phyloP scores from a whole-genome alignment of 805 yeast genomes.

The Yarrowia phangngaensis region DNA sequence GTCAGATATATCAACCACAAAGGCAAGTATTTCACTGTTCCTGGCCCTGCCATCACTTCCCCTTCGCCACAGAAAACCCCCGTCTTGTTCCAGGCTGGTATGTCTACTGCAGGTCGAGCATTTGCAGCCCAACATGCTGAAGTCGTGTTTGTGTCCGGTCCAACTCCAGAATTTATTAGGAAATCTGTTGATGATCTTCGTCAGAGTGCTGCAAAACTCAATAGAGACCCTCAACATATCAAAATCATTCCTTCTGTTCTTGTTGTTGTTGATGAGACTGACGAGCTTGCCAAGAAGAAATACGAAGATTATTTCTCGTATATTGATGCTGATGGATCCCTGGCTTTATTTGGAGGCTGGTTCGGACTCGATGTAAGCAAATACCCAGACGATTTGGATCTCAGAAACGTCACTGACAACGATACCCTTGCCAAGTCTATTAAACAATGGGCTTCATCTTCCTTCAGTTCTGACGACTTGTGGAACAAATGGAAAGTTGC shows the following conservation, averaged over 20 bases:
- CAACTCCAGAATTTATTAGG: slow-evolving; percentile 39
- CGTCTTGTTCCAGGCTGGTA: slow-evolving; percentile 46
- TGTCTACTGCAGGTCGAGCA: slow-evolving; percentile 44
- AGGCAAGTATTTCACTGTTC: slow-evolving; percentile 45
- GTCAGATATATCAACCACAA: slow-evolving; percentile 45
- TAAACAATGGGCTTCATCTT: slow-evolving; percentile 39
- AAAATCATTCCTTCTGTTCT: slow-evolving; percentile 43
- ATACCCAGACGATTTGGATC: slow-evolving; percentile 39
- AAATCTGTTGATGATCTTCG: slow-evolving; percentile 39
- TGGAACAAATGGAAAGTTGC: slow-evolving; percentile 38
- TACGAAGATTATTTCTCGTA: slow-evolving; percentile 39
- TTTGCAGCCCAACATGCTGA: slow-evolving; percentile 47
- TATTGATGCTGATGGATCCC: slow-evolving; percentile 45
- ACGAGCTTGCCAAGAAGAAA: slow-evolving; percentile 44
- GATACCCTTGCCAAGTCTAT: slow-evolving; percentile 41
- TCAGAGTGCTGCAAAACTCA: slow-evolving; percentile 38
- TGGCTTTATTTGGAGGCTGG: slow-evolving; percentile 44
- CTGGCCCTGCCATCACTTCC: slow-evolving; percentile 45
- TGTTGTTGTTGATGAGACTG: slow-evolving; percentile 43
- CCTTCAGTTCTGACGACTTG: slow-evolving; percentile 34
- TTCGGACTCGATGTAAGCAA: slow-evolving; percentile 44
- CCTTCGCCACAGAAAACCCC: slow-evolving; percentile 49
- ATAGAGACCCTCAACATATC: slow-evolving; percentile 42
- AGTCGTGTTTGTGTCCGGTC: slow-evolving; percentile 43
- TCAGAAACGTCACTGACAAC: slow-evolving; percentile 37